Conservation (phyloP, 306 rosid species). For the Cucurbita ficifolia region DNA sequence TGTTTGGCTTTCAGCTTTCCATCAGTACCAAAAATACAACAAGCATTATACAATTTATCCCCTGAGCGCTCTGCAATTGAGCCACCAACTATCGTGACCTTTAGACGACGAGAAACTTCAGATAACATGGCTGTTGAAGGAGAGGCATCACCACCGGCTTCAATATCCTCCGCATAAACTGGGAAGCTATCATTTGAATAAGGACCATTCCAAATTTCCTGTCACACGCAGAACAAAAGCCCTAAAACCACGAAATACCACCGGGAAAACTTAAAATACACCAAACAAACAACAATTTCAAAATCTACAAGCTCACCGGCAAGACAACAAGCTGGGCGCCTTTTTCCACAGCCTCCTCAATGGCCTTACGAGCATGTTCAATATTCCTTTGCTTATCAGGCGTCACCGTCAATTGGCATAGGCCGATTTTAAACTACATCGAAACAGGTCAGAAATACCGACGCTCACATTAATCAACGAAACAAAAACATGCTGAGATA, state of each 20-base stretch:
- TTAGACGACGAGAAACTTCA: conserved; percentile 45
- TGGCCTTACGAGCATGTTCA: conserved; percentile 59
- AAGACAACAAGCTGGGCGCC: conserved; percentile 75
- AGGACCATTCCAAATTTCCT: conserved; percentile 97
- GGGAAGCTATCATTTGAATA: conserved; percentile 83
- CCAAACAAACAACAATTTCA: neutral
- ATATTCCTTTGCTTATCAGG: conserved; percentile 71
- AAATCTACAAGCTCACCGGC: conserved; percentile 38
- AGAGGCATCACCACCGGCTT: conserved; percentile 65
- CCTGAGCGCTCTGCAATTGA: conserved; percentile 79
- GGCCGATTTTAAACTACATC: conserved; percentile 61
- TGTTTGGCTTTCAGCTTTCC: conserved; percentile 72
- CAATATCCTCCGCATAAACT: conserved; percentile 76
- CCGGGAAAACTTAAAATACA: neutral
- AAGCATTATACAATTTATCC: conserved; percentile 57
- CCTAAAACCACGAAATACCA: neutral
- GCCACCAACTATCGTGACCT: conserved; percentile 84
- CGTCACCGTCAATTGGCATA: conserved; percentile 72
- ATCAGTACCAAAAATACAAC: conserved; percentile 71
- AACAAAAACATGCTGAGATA: neutral
- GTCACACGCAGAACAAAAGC: neutral
- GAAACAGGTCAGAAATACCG: conserved; percentile 3
- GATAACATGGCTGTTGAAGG: conserved; percentile 95
- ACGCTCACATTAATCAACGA: neutral
- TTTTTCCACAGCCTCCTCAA: conserved; percentile 60